Conservation (phyloP, 331 rosid genomes). For the Prunus yedoensis region DNA sequence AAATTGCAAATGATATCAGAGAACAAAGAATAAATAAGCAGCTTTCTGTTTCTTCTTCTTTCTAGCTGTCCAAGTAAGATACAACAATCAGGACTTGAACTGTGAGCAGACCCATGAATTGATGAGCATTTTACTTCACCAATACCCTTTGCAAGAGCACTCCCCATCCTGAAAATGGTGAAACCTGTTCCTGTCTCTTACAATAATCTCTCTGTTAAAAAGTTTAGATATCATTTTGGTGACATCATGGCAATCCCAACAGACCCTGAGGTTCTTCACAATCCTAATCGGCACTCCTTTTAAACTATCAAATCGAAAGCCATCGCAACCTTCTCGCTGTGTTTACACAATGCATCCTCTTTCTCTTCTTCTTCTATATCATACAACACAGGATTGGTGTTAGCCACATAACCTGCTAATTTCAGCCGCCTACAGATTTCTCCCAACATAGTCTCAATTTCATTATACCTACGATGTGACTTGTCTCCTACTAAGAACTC, state of each 20-base stretch:
- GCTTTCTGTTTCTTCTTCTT: too few species aligned
- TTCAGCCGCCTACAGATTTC: constrained; percentile 42
- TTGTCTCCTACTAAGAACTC: constrained; percentile 53
- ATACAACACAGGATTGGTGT: constrained; percentile 41
- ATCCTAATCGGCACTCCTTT: constrained; percentile 30
- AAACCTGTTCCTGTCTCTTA: constrained; percentile 47
- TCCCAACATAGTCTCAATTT: constrained; percentile 38
- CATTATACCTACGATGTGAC: constrained; percentile 40
- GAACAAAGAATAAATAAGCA: too few species aligned
- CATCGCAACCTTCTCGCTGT: constrained; percentile 49
- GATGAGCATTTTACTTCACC: constrained; percentile 21
- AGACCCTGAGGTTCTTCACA: constrained; percentile 47
- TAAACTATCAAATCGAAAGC: constrained; percentile 45
- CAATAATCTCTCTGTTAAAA: constrained; percentile 30
- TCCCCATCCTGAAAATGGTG: constrained; percentile 41
- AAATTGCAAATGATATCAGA: too few species aligned
- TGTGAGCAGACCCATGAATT: too few species aligned
- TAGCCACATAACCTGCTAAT: constrained; percentile 36
- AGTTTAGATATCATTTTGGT: constrained; percentile 37
- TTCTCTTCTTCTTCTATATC: constrained; percentile 53
- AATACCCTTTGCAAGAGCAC: constrained; percentile 49
- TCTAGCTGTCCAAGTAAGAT: too few species aligned
- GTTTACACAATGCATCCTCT: constrained; percentile 42
- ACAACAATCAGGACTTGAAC: too few species aligned
- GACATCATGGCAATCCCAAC: constrained; percentile 56